A percentile compares a stretch with the other conserved stretches of the same genome.
Evolutionary conservation across 78 protist species (phyloP).

Genomic region (Anaeramoeba ignava): DNA sequence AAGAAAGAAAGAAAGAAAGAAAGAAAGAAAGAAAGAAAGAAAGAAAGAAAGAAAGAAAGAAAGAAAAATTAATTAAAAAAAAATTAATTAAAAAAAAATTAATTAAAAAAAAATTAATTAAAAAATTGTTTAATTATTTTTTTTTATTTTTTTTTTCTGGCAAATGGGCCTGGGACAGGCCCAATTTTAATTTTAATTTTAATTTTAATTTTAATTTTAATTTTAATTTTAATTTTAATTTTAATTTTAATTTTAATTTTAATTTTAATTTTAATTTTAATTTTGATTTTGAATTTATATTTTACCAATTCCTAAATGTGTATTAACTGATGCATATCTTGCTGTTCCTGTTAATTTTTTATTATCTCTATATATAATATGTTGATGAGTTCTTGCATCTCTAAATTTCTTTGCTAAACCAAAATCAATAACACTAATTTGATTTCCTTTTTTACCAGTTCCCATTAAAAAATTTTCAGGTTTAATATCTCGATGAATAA

Average conservation of each 20-base stretch:
- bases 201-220: no score
- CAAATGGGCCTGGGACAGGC: no score
- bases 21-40: background rate
- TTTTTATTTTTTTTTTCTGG: no score
- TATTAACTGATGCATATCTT: constrained; percentile 20
- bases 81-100: background rate
- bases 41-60: background rate
- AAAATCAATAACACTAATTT: constrained; percentile 18
- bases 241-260: no score
- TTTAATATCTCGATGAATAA: constrained; percentile 8
- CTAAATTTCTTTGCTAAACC: background rate
- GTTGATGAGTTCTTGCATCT: background rate
- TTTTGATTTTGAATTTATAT: no score
- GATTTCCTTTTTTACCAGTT: background rate
- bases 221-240: no score
- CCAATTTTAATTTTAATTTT: no score
- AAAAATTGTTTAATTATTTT: background rate
- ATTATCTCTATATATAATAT: background rate
- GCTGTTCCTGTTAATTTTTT: constrained; percentile 21
- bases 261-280: no score
- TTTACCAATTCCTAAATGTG: constrained; percentile 7
- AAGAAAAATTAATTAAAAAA: background rate
- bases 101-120: background rate
- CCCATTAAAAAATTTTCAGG: constrained; percentile 12
- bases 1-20: background rate